Base-by-base conservation (phyloP, 2,329 filamentous ascomycete species). In the Diaporthe sp. region DNA sequence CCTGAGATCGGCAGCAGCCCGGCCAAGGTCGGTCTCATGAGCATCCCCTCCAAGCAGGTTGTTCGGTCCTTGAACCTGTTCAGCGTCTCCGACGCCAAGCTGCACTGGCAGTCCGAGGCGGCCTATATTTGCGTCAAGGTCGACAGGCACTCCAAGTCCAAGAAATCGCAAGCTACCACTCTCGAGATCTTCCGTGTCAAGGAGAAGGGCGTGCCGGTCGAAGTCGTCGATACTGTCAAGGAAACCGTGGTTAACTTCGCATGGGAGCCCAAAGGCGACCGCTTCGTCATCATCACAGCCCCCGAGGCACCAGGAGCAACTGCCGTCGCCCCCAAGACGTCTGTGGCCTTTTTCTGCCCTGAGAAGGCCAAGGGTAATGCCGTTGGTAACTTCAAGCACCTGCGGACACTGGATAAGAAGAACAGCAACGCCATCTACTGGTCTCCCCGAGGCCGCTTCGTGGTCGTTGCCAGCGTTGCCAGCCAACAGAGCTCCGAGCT, bases 371-470 rank as follows among this genome's bases (percentile, higher is more conserved):
- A 98, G 91, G 95, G 90, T 39, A 84, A 91, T 71, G 89, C 90
- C 34, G 89, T 94, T 46, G 97, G 97, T 78, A 98, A 98, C 89
- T 99, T 98, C 91, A 97, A 96, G 89, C 95, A 97, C 83, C 93
- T 98, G 79, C 93, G 95, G 78, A 98, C 96, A 12, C 89, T 98
- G 74, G 97, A 99, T 81, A 98, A 98, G 92, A 98, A 98, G 92
- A 98, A 97, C 87, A 98, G 94, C 91, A 99, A 99, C 83, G 96
- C 95, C 79, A 99, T 99, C 82, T 98, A 98, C 92, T 99, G 97
- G 97, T 98, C 95, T 28, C 97, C 97, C 34, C 95, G 93, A 84
- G 97, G 97, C 72, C 93, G 97, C 67, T 99, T 99, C 82, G 96
- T 98, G 51, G 93, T 98, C 62, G 92, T 99, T 73, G 97, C 95